A percentile compares a stretch with the other conserved stretches of the same genome.
Evolutionary conservation across 768 basidiomycete genomes (phyloP).

Genomic region (Panus rudis): DNA sequence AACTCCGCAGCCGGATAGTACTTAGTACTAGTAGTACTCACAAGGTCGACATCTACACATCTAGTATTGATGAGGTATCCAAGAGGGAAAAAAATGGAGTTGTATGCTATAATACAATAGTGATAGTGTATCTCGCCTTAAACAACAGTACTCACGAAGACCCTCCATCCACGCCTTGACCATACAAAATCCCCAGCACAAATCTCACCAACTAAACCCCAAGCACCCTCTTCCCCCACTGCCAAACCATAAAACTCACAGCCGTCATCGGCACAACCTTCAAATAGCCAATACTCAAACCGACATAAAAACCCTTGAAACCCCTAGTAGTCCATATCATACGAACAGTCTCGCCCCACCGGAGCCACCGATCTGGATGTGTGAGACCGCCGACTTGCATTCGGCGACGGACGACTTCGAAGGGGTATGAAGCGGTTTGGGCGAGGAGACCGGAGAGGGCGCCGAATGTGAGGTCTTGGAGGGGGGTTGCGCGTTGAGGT

Average conservation of each 20-base stretch:
- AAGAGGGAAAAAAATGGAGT: too few relatives aligned
- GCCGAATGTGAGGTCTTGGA: constrained; percentile 74
- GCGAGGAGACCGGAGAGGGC: constrained; percentile 79
- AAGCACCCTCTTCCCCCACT: constrained; percentile 56
- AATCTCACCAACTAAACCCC: constrained; percentile 21
- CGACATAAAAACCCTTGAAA: constrained; percentile 86
- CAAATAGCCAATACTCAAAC: constrained; percentile 84
- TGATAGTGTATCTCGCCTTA: too few relatives aligned
- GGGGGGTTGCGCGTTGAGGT: constrained; percentile 28
- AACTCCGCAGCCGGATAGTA: too few relatives aligned
- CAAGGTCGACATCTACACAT: too few relatives aligned
- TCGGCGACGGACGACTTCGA: constrained; percentile 84
- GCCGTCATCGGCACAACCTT: constrained; percentile 97
- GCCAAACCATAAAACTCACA: constrained; percentile 89
- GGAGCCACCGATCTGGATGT: constrained; percentile 67
- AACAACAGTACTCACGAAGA: too few relatives aligned
- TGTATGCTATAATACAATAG: too few relatives aligned
- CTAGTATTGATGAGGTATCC: too few relatives aligned
- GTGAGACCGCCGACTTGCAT: constrained; percentile 94
- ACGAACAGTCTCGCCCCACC: constrained; percentile 72
- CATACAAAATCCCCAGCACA: too few relatives aligned
- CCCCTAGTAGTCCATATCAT: constrained; percentile 63
- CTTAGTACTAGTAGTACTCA: too few relatives aligned
- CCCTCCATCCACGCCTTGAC: too few relatives aligned
- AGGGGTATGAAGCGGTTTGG: constrained; percentile 90